These are phyloP conservation scores for Ophiostoma sp. DNA, from an alignment of 2,329 filamentous ascomycete genomes.

Conservation along the genomic window DNA sequence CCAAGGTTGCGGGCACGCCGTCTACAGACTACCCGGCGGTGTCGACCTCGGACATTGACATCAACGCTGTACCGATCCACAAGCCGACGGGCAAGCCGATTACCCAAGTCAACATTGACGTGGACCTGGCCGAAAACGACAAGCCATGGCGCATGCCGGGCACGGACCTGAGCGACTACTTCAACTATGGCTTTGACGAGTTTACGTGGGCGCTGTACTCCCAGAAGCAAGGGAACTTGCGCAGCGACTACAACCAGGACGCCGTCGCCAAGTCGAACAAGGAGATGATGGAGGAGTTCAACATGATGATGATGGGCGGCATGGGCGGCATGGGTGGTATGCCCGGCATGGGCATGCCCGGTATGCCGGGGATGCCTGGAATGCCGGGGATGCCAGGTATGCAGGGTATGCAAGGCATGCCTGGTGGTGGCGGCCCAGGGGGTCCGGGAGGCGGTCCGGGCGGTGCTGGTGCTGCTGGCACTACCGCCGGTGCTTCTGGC, in stretches of 20 bases:
- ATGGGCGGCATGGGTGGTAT: constrained; percentile 30
- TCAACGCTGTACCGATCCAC: constrained; percentile 76
- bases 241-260: constrained; percentile 67
- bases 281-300: constrained; percentile 71
- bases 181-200: constrained; percentile 98
- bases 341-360: constrained; percentile 27
- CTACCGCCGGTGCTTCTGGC: not conserved
- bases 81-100: constrained; percentile 75
- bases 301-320: constrained; percentile 61
- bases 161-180: constrained; percentile 92
- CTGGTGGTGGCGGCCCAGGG: not conserved
- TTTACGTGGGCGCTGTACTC: constrained; percentile 97
- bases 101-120: constrained; percentile 68
- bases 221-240: constrained; percentile 74
- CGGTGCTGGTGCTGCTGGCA: not conserved
- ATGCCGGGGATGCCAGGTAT: constrained; percentile 28
- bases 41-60: constrained; percentile 75
- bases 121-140: constrained; percentile 69
- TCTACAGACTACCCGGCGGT: constrained; percentile 49
- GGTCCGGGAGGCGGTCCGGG: not conserved
- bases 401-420: constrained; percentile 25
- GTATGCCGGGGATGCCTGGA: constrained; percentile 38
- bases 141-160: constrained; percentile 95
- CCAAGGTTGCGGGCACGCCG: constrained; percentile 2
- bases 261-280: constrained; percentile 60